These are phyloP conservation scores for Warburgia ugandensis DNA, from an alignment of 164 flowering plant genomes.

Conservation along the genomic window DNA sequence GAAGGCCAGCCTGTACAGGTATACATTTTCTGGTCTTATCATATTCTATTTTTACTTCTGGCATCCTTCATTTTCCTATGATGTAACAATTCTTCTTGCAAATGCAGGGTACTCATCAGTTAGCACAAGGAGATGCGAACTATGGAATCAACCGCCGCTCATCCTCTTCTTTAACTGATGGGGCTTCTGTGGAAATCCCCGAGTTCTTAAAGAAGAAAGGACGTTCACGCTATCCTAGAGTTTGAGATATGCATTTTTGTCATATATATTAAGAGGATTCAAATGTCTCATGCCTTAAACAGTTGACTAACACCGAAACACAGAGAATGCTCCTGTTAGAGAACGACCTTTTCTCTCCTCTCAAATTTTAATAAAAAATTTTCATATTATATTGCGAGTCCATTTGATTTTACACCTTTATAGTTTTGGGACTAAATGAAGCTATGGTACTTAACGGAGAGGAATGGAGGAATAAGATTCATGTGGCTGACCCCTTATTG, in stretches of 20 bases:
- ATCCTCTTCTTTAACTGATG: conserved; percentile 46
- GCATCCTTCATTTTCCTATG: background rate
- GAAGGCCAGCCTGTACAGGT: conserved; percentile 75
- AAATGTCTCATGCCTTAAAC: no score
- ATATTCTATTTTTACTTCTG: background rate
- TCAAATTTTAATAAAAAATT: no score
- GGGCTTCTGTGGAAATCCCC: conserved; percentile 71
- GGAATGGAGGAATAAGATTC: no score
- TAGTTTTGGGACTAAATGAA: no score
- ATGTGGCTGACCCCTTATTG: no score
- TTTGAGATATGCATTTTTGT: conserved; percentile 20
- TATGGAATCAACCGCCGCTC: conserved; percentile 48
- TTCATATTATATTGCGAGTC: no score
- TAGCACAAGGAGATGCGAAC: conserved; percentile 37
- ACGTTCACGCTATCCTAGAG: conserved; percentile 84
- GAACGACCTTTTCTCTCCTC: no score
- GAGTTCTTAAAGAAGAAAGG: conserved; percentile 94
- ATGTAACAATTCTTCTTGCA: background rate
- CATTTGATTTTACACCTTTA: no score
- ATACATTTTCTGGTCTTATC: background rate
- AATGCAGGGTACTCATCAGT: conserved; percentile 41
- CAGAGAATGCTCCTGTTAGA: no score
- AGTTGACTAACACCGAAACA: no score
- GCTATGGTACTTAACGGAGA: no score
- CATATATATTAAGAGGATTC: conserved; percentile 12